phyloP scores from a whole-genome alignment of 2,329 filamentous ascomycete genomes.

The Colletotrichum viniferum region DNA sequence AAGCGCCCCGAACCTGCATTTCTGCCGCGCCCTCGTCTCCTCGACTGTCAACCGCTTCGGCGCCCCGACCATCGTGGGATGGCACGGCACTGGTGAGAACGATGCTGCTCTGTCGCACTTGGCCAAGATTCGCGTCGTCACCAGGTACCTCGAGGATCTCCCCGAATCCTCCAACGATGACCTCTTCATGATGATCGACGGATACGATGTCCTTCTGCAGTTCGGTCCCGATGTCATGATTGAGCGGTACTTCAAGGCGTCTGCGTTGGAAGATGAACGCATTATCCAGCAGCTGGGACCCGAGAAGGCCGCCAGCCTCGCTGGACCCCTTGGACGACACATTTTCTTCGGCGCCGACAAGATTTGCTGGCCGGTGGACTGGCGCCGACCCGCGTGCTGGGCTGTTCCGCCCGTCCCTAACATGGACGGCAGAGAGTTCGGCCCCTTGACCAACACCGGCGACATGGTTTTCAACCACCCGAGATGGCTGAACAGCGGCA shows the following conservation, averaged over 20 bases:
- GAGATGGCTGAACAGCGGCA: slow-evolving; percentile 51
- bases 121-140: slow-evolving; percentile 41
- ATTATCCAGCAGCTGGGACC: slow-evolving; percentile 54
- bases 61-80: slow-evolving; percentile 41
- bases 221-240: slow-evolving; percentile 67
- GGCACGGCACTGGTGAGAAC: slow-evolving; percentile 37
- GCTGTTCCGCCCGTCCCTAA: slow-evolving; percentile 39
- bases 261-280: slow-evolving; percentile 56
- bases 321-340: slow-evolving; percentile 37
- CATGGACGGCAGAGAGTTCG: slow-evolving; percentile 36
- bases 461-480: slow-evolving; percentile 35
- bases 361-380: slow-evolving; percentile 44
- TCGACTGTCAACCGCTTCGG: slow-evolving; percentile 41
- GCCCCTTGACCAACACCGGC: slow-evolving; percentile 36
- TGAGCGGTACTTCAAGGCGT: slow-evolving; percentile 61
- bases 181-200: slow-evolving; percentile 67
- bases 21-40: slow-evolving; percentile 44
- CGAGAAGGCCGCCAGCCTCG: slow-evolving; percentile 31
- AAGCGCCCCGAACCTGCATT: slow-evolving; percentile 36
- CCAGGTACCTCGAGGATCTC: slow-evolving; percentile 37
- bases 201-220: slow-evolving; percentile 69
- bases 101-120: slow-evolving; percentile 40
- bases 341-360: slow-evolving; percentile 52
- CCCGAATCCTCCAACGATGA: slow-evolving; percentile 50
- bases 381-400: slow-evolving; percentile 42